A percentile compares a stretch with the other conserved stretches of the same genome.
Conservation (phyloP, 2,329 filamentous ascomycete genomes). For the Triangularia setosa region DNA sequence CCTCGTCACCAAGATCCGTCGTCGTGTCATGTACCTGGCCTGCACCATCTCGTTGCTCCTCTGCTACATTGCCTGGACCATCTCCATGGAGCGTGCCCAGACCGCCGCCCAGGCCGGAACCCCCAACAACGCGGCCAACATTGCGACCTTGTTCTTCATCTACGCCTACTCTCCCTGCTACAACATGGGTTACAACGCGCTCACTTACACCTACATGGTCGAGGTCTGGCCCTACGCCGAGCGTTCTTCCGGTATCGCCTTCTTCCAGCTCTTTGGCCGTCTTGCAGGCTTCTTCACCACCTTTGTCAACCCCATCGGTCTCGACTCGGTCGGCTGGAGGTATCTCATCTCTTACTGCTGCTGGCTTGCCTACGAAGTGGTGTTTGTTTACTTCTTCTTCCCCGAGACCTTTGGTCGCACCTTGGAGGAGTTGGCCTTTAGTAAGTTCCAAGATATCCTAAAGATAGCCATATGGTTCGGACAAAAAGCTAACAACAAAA, state of each 20-base stretch:
- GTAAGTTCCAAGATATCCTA: slow-evolving; percentile 13
- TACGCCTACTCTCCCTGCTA: slow-evolving; percentile 57
- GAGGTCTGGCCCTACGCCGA: slow-evolving; percentile 27
- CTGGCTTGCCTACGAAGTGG: slow-evolving; percentile 26
- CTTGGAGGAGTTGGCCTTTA: slow-evolving; percentile 30
- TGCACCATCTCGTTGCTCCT: slow-evolving; percentile 46
- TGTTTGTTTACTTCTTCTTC: slow-evolving; percentile 26
- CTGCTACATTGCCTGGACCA: slow-evolving; percentile 38
- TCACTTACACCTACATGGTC: slow-evolving; percentile 49
- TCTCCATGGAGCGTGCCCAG: slow-evolving; percentile 23
- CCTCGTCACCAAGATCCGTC: slow-evolving; percentile 39
- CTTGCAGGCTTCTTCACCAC: slow-evolving; percentile 26
- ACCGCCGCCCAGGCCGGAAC: slow-evolving; percentile 2
- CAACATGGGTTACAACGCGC: slow-evolving; percentile 61
- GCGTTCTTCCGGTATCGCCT: slow-evolving; percentile 23
- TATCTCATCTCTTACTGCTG: slow-evolving; percentile 27
- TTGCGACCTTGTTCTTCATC: slow-evolving; percentile 51
- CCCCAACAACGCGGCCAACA: slow-evolving; percentile 32
- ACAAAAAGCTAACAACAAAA: background rate
- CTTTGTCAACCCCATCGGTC: slow-evolving; percentile 27
- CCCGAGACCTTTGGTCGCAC: slow-evolving; percentile 30
- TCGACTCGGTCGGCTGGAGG: slow-evolving; percentile 24
- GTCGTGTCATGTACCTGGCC: slow-evolving; percentile 47
- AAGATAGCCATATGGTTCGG: background rate
- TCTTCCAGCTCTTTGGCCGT: slow-evolving; percentile 26